phyloP scores from a whole-genome alignment of 768 basidiomycete genomes.

The Xerocomus spinulosus region DNA sequence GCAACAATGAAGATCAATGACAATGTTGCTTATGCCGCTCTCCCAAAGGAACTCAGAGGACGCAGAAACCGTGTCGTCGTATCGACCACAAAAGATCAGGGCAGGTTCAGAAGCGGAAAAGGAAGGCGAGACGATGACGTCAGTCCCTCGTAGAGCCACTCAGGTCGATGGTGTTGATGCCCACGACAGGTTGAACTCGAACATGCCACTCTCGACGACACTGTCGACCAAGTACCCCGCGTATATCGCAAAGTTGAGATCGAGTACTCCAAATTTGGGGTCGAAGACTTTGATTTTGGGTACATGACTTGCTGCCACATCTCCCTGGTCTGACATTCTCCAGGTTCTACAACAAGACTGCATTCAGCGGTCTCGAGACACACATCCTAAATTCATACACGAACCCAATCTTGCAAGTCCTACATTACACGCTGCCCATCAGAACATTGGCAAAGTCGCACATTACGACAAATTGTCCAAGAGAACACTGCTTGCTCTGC shows the following conservation, averaged over 20 bases:
- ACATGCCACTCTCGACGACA: conserved; percentile 47
- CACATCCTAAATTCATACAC: conserved; percentile 98
- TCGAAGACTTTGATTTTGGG: conserved; percentile 99
- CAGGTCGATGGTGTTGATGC: conserved; percentile 2
- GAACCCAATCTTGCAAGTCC: conserved; percentile 83
- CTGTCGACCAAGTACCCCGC: conserved; percentile 61
- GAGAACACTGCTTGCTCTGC: conserved; percentile 91
- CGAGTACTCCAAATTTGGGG: conserved; percentile 96
- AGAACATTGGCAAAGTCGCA: conserved; percentile 85
- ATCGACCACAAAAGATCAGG: conserved; percentile 50
- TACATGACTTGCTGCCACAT: conserved; percentile 30
- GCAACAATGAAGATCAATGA: conserved; percentile 81
- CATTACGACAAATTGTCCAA: conserved; percentile 79
- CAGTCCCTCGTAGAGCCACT: conserved; percentile 5
- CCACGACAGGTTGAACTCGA: conserved; percentile 47
- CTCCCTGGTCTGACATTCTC: not conserved
- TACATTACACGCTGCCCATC: conserved; percentile 80
- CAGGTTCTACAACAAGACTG: conserved; percentile 92
- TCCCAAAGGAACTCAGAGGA: conserved; percentile 83
- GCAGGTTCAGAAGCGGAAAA: conserved; percentile 86
- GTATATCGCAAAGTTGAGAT: conserved; percentile 93
- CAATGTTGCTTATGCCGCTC: conserved; percentile 81
- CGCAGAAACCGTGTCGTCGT: conserved; percentile 68
- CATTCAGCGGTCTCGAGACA: conserved; percentile 89
- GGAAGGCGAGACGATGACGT: conserved; percentile 43